A percentile compares a stretch with the other conserved stretches of the same genome.
Conservation (phyloP, 2,329 filamentous ascomycete genomes). For the Alternaria viburni region DNA sequence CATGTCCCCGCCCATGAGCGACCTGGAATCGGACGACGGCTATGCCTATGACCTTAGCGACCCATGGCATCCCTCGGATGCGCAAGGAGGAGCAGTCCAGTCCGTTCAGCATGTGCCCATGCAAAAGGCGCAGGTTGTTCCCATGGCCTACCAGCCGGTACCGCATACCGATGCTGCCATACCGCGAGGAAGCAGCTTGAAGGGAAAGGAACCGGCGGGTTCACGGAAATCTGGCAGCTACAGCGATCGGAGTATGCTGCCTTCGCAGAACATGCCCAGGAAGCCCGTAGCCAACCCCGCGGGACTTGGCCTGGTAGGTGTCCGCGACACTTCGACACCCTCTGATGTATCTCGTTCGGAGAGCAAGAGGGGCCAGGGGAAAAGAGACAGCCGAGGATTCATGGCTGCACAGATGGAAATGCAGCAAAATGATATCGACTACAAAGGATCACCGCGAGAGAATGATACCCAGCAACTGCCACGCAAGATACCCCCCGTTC, state of each 20-base stretch:
- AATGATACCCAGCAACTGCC: slow-evolving; percentile 42
- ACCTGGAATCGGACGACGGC: slow-evolving; percentile 37
- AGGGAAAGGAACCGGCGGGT: slow-evolving; percentile 41
- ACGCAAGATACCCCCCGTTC: slow-evolving; percentile 17
- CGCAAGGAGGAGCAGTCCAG: slow-evolving; percentile 21
- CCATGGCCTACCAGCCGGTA: slow-evolving; percentile 15
- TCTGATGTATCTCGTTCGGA: slow-evolving; percentile 43
- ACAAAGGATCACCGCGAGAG: slow-evolving; percentile 40
- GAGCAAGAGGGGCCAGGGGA: slow-evolving; percentile 34
- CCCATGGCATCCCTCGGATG: slow-evolving; percentile 44
- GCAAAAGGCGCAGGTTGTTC: slow-evolving; percentile 29
- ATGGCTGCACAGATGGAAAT: slow-evolving; percentile 47
- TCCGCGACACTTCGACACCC: slow-evolving; percentile 35
- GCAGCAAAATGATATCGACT: slow-evolving; percentile 48
- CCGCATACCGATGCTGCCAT: slow-evolving; percentile 25
- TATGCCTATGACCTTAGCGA: slow-evolving; percentile 40
- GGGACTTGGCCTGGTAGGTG: slow-evolving; percentile 42
- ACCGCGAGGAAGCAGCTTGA: slow-evolving; percentile 33
- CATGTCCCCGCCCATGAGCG: slow-evolving; percentile 29
- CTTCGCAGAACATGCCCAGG: slow-evolving; percentile 27
- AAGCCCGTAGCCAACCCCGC: slow-evolving; percentile 31
- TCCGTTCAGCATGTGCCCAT: slow-evolving; percentile 23
- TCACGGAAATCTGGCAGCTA: slow-evolving; percentile 39
- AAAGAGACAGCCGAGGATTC: slow-evolving; percentile 44
- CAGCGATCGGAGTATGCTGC: slow-evolving; percentile 34